Evolutionary conservation across 331 rosid species (phyloP).

Genomic region (Arachis monticola): DNA sequence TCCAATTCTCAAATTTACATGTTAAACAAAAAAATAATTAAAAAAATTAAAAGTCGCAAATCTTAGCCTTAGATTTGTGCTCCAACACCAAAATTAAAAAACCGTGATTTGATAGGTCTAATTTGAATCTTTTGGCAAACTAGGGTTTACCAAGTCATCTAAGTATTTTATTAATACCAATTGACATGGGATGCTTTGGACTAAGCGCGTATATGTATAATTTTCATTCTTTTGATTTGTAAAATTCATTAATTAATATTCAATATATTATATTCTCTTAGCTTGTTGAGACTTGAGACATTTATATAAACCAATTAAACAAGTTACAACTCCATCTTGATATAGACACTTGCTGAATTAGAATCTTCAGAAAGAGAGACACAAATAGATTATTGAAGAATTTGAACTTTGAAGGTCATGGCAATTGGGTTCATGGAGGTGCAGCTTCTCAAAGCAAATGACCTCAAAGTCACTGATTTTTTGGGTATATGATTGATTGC

Average conservation of each 20-base stretch:
- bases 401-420: conserved; percentile 37
- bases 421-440: conserved; percentile 78
- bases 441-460: conserved; percentile 64
- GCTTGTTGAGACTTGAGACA: too few relatives aligned
- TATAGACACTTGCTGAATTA: not conserved
- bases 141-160: conserved; percentile 15
- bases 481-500: conserved; percentile 48
- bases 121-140: not conserved
- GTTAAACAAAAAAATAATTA: too few relatives aligned
- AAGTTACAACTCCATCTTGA: not conserved
- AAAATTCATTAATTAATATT: not conserved
- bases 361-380: conserved; percentile 29
- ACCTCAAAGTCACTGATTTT: conserved; percentile 55
- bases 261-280: too few relatives aligned
- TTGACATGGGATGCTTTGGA: too few relatives aligned
- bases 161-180: not conserved
- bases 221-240: conserved; percentile 6
- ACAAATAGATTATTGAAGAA: not conserved
- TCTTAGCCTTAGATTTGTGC: too few relatives aligned
- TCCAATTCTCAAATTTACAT: too few relatives aligned
- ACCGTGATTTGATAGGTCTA: not conserved
- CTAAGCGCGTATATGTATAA: not conserved
- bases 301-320: conserved; percentile 33
- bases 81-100: too few relatives aligned
- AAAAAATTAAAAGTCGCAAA: too few relatives aligned